Base-by-base conservation (phyloP, 768 basidiomycete species). In the Stropharia rugosoannulata region DNA sequence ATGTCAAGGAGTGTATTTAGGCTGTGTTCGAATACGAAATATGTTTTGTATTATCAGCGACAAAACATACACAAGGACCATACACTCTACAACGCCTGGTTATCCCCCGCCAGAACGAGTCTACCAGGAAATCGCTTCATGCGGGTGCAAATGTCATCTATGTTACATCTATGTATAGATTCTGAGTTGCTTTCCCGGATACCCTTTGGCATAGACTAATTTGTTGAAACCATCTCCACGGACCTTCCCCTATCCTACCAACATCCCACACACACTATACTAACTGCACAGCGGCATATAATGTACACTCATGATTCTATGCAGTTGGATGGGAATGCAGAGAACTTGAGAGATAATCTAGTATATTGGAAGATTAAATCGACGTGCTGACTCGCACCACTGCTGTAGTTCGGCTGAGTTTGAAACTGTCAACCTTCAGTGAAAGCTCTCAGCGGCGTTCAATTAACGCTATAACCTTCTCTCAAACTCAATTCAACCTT, bases 61-160 rank as follows among this genome's bases (percentile, higher is more conserved):
- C 70, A 68, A 16, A 64, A 70, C 19, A 76, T 85, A 45, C 82
- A 82, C 8, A 62, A 56, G 42, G 73, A 74, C 81, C 22, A 83
- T 62, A 68, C 71, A 5, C 71, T 84, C 18, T 74, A 77, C 56
- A 62, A 64, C 15, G 73, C 78, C 11, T 84, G 82, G 83, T 67
- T 83, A 47, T 73, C 76, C 12, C 72, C 75, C n/a, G 77, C 77
- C 36, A 72, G 70, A 37, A 78, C 71, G 59, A 80, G 76, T 5
- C 62, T 83, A 35, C 76, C 77, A 13, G 79, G 79, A 3, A 83
- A 83, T 63, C 82, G 81, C 61, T 81, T 80, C 63, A 70, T 85
- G 66, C 74, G 80, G 18, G 83, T 83, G 82, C 70, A 80, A 77
- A 82, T 22, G 2, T 2, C 22, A 22, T 22, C 22, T 22, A 22